Percentiles rank a stretch among this genome's conserved stretches.
These are phyloP conservation scores for Micractinium sp. DNA, from an alignment of 139 green algal genomes.

Conservation along the genomic window DNA sequence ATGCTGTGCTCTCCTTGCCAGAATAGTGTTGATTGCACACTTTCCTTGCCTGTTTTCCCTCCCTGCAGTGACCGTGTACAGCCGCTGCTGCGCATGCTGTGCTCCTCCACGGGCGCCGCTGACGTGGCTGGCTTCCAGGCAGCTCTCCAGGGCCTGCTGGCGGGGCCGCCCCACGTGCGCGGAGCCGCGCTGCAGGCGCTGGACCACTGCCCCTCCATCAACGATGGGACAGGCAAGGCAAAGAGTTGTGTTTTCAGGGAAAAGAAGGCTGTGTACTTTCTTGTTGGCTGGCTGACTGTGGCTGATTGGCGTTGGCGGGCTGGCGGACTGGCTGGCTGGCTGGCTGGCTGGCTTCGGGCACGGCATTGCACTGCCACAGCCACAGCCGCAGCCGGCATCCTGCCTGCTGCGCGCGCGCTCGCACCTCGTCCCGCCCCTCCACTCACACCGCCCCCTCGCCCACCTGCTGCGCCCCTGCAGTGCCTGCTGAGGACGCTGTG, in stretches of 20 bases:
- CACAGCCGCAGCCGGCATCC: no score
- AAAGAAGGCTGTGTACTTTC: no score
- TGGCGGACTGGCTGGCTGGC: no score
- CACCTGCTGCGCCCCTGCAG: not conserved
- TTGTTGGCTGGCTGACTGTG: not conserved
- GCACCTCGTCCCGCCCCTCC: no score
- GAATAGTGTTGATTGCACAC: no score
- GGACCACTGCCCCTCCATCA: constrained; percentile 56
- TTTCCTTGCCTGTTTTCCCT: not conserved
- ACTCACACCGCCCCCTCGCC: not conserved
- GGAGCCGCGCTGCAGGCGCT: constrained; percentile 70
- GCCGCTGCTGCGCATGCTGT: constrained; percentile 74
- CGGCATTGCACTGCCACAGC: no score
- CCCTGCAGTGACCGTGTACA: constrained; percentile 69
- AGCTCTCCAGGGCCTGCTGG: constrained; percentile 57
- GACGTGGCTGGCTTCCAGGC: constrained; percentile 61
- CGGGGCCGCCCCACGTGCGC: constrained; percentile 58
- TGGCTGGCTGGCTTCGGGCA: no score
- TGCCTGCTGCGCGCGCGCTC: no score
- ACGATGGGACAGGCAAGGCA: constrained; percentile 20
- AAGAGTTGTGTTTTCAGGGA: no score
- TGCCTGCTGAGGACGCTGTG: constrained; percentile 32
- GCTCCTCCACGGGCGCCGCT: constrained; percentile 44
- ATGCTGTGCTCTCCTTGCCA: no score
- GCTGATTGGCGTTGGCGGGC: not conserved